A percentile compares a stretch with the other conserved stretches of the same genome.
Conservation (phyloP, 2,329 filamentous ascomycete genomes). For the Xylaria sp. region DNA sequence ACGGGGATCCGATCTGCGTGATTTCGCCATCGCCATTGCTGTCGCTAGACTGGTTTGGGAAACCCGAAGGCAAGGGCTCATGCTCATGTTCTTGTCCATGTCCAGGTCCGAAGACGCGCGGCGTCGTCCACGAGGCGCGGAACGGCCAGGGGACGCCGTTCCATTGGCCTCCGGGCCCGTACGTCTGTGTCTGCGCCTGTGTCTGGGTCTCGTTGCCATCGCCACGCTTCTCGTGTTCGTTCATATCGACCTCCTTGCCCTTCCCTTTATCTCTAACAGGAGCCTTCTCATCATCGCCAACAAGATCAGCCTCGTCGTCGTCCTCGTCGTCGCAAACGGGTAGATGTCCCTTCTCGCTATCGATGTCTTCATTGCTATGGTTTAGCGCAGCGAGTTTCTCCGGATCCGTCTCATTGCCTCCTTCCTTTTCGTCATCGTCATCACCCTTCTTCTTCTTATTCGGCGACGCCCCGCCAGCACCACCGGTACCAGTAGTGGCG, state of each 20-base stretch:
- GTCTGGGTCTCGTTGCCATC: neutral
- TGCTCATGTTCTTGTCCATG: too few species aligned
- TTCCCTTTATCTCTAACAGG: conserved; percentile 21
- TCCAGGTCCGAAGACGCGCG: neutral
- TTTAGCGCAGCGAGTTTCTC: conserved; percentile 22
- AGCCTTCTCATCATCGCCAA: neutral
- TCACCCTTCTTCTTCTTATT: neutral
- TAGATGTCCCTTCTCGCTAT: conserved; percentile 14
- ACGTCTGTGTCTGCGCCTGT: conserved; percentile 17
- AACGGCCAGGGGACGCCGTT: conserved; percentile 34
- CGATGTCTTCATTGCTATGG: conserved; percentile 5
- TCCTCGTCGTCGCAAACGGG: neutral
- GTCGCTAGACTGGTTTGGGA: neutral
- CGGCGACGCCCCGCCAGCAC: too few species aligned
- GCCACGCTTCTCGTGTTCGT: conserved; percentile 17
- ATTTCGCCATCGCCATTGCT: conserved; percentile 12
- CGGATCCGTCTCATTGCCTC: conserved; percentile 20
- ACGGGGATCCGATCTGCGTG: conserved; percentile 22
- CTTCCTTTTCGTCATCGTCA: neutral
- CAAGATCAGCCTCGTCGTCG: neutral
- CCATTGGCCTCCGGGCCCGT: conserved; percentile 19
- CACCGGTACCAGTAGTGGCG: neutral
- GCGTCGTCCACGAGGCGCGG: conserved; percentile 28
- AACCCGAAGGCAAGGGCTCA: neutral
- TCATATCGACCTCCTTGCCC: conserved; percentile 22